Base-by-base conservation (phyloP, 257 asterid species). In the Penstemon davidsonii region DNA sequence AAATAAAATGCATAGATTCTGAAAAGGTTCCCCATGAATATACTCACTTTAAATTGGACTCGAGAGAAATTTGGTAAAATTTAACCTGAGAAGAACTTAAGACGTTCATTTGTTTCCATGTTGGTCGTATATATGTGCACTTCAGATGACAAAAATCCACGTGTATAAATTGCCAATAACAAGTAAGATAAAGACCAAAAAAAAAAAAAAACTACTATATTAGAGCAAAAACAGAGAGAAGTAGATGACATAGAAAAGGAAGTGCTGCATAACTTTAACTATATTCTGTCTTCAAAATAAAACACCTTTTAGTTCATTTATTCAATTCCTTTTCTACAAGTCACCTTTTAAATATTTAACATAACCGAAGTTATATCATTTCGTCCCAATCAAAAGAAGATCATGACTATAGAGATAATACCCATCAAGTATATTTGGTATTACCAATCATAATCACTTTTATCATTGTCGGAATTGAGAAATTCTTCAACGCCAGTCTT, bases 401-500 rank as follows among this genome's bases (percentile, higher is more conserved):
- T 66, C 12, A 59, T 67, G 45, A 74, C 64, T 70, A 13, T 8
- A 36, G 11, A 51, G 39, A 58, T 19, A 64, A 43, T 44, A 47
- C 25, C 51, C 73, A 63, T 40, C 18, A 68, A 43, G 33, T 44
- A 49, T 62, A 55, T 64, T 45, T 42, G 63, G 54, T 74, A 62
- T 75, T 86, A 95, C 99, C 99, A 95, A 58, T 95, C 97, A 67
- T 91, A 95, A 79, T 95, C 99, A 76, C 91, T 95, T 75, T 95
- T 95, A 79, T 95, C 98, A 69, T 84, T 89, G 76, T 91, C 99
- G 19, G 99, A 87, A 76, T 85, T 87, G 81, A 95, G 96, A 76
- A 95, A 87, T 75, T 95, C 99, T 33, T 89, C 99, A 13, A 95
- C 75, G n/a, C 81, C 97, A 68, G 85, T 81, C 87, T 87, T 95